Evolutionary conservation across 2,329 filamentous ascomycete species (phyloP).

Genomic region (Beauveria varroae): DNA sequence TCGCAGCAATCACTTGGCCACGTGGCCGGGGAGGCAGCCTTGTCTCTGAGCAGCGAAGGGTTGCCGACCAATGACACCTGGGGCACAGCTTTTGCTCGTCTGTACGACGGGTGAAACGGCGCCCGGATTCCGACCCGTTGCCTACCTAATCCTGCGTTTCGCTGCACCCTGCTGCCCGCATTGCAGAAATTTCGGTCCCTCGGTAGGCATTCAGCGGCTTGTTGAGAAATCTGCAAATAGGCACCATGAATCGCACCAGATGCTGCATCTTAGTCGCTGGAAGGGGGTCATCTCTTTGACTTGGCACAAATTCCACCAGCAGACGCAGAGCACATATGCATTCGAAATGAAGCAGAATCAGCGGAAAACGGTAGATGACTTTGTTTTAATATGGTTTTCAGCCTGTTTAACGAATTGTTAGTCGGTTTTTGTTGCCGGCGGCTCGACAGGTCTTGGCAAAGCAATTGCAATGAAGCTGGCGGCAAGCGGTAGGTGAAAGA

Average conservation of each 20-base stretch:
- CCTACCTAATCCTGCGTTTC: neutral
- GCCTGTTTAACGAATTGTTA: neutral
- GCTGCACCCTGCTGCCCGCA: neutral
- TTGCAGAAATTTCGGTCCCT: neutral
- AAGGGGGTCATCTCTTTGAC: too few relatives aligned
- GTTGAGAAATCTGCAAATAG: neutral
- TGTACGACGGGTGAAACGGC: neutral
- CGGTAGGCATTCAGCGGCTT: neutral
- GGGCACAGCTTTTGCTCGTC: too few relatives aligned
- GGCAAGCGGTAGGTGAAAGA: neutral
- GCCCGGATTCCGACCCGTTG: neutral
- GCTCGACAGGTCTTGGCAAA: neutral
- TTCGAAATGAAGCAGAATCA: neutral
- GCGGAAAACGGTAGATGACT: neutral
- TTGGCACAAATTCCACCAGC: neutral
- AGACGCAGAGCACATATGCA: neutral
- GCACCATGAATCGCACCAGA: neutral
- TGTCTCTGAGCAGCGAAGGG: neutral
- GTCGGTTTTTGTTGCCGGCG: neutral
- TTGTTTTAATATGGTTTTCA: too few relatives aligned
- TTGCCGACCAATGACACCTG: neutral
- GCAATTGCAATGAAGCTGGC: neutral
- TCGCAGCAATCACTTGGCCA: neutral
- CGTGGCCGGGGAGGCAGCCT: neutral
- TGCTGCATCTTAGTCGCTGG: neutral